Evolutionary conservation across 192 early-diverging fungal species (phyloP), one percentile per base, ranked within the genome.

Genomic region (Mortierella claussenii): DNA sequence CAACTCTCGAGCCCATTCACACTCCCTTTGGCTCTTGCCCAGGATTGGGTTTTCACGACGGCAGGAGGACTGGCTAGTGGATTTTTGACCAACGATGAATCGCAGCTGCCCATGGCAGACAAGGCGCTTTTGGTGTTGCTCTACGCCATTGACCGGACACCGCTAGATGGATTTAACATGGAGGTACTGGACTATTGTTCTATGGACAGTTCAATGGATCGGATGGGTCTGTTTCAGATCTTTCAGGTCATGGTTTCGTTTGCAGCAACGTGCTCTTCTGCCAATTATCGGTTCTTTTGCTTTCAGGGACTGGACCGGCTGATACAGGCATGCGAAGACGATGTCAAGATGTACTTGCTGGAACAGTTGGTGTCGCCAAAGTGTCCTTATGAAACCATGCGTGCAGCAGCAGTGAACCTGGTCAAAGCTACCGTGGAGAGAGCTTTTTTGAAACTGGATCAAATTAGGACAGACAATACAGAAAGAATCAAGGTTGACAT

Each of bases 341-440:
- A 81, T 13, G 70, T 74, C 7, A 71, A 69, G 15, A 51, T 85
- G 62, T 78, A 76, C 30, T 42, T 81, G 21, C 42, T 85, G 26
- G 55, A 61, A 9, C 80, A 83, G 31, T 52, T 83, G 23, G 63
- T 83, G 4, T 68, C 80, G 0, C 50, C 64, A 18, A 65, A 47
- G 18, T 83, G 84, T 26, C 84, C 84, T 8, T 83, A 70, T 27
- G 69, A 82, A n/a, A 47, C 82, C 4, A 85, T 85, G 84, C 60
- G 68, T 11, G 71, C 80, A 15, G 82, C 84, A 1, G 66, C 82
- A 7, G 71, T 85, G 37, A 81, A 81, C 34, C 30, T 85, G 9
- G 51, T 85, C 21, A 85, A 85, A 52, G 73, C 69, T 11, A 69
- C 69, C 30, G 63, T 85, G 15, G 78, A 81, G 46, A 26, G 69